Conservation (phyloP, 2,329 filamentous ascomycete genomes). For the Colletotrichum sidae region DNA sequence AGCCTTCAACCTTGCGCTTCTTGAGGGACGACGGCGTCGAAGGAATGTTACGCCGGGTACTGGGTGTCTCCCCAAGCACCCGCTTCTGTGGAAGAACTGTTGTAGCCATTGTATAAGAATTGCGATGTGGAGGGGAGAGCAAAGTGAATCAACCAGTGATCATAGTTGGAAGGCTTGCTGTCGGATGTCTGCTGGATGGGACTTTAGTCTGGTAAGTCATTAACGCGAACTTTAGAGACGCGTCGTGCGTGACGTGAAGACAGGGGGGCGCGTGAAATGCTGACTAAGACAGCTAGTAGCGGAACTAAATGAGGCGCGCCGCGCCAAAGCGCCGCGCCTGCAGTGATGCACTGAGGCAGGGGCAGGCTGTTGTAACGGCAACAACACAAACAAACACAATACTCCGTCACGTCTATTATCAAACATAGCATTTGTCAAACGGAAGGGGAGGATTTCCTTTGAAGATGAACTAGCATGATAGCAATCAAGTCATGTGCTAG, state of each 20-base stretch:
- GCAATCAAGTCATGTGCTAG: no score
- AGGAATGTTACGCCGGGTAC: conserved; percentile 70
- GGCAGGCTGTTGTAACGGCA: no score
- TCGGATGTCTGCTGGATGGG: conserved; percentile 27
- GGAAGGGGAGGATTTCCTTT: no score
- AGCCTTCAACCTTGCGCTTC: conserved; percentile 83
- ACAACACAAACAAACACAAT: no score
- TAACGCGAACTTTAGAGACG: conserved; percentile 41
- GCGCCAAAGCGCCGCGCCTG: no score
- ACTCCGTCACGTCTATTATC: no score
- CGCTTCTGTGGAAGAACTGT: conserved; percentile 76
- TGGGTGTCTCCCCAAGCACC: conserved; percentile 76
- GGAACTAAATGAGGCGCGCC: no score
- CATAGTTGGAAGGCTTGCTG: conserved; percentile 23
- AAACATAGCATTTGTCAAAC: no score
- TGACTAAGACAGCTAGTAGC: conserved; percentile 10
- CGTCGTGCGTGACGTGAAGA: conserved; percentile 52
- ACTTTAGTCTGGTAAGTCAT: conserved; percentile 22
- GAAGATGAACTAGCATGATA: no score
- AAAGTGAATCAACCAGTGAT: conserved; percentile 24
- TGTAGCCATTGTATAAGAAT: conserved; percentile 56
- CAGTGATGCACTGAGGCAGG: no score
- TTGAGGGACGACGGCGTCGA: conserved; percentile 73
- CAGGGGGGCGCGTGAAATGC: conserved; percentile 1
- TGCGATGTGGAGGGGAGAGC: background rate